Conservation (phyloP, 2,329 filamentous ascomycete genomes). For the Furcasterigmium sp. region DNA sequence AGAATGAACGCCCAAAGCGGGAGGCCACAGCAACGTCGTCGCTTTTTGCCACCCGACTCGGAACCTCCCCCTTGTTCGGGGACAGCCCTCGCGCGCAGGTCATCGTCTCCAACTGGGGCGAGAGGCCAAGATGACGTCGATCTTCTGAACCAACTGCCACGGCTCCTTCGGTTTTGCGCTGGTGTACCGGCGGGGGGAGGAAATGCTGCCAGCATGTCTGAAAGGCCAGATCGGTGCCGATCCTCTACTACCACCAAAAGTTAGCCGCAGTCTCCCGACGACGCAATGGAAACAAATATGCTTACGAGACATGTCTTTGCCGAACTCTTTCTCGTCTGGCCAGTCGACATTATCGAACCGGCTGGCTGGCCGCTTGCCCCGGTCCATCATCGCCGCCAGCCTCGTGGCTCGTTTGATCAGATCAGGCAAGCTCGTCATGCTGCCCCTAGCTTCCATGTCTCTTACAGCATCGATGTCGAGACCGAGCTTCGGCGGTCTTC, state of each 20-base stretch:
- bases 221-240: slow-evolving; percentile 48
- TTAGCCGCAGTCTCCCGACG: slow-evolving; percentile 8
- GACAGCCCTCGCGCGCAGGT: background rate
- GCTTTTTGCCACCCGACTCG: slow-evolving; percentile 19
- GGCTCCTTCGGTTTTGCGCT: slow-evolving; percentile 34
- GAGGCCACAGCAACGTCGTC: slow-evolving; percentile 75
- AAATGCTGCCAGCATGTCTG: slow-evolving; percentile 62
- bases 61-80: background rate
- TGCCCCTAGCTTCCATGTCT: slow-evolving; percentile 77
- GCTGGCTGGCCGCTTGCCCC: slow-evolving; percentile 62
- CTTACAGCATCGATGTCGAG: slow-evolving; percentile 73
- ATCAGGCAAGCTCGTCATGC: slow-evolving; percentile 86
- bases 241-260: slow-evolving; percentile 28
- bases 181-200: slow-evolving; percentile 53
- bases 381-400: slow-evolving; percentile 82
- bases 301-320: slow-evolving; percentile 35
- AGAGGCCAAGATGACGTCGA: slow-evolving; percentile 43
- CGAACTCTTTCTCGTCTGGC: slow-evolving; percentile 36
- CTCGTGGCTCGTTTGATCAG: slow-evolving; percentile 84
- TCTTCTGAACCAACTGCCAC: slow-evolving; percentile 36
- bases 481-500: slow-evolving; percentile 61
- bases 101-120: slow-evolving; percentile 17
- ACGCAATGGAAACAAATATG: slow-evolving; percentile 2
- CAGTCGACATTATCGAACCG: slow-evolving; percentile 51
- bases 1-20: slow-evolving; percentile 74